Evolutionary conservation across 768 basidiomycete genomes (phyloP).

Genomic region (Russula dissimulans): DNA sequence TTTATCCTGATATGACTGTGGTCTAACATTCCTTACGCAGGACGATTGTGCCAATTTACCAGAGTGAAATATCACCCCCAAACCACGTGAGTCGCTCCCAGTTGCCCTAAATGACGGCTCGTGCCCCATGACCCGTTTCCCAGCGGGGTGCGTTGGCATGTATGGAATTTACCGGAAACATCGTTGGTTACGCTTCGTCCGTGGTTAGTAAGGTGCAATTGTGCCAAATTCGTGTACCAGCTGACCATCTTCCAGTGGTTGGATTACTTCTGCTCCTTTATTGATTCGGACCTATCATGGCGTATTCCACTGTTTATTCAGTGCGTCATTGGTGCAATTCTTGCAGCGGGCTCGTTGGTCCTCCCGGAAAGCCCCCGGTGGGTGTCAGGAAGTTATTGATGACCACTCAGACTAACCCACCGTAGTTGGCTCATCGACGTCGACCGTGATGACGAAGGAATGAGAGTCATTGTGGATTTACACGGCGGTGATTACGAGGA

Average conservation of each 20-base stretch:
- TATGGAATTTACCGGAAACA: constrained; percentile 92
- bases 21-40: constrained; percentile 30
- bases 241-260: constrained; percentile 54
- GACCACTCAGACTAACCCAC: neutral
- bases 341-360: constrained; percentile 67
- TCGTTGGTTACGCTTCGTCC: constrained; percentile 82
- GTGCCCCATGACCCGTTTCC: neutral
- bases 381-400: constrained; percentile 5
- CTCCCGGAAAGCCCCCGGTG: constrained; percentile 90
- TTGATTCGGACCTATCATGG: constrained; percentile 85
- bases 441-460: constrained; percentile 72
- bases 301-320: constrained; percentile 83
- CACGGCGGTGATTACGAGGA: constrained; percentile 74
- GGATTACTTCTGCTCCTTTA: constrained; percentile 87
- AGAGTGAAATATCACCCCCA: constrained; percentile 92
- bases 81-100: constrained; percentile 46
- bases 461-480: constrained; percentile 79
- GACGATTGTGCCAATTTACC: constrained; percentile 92
- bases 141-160: constrained; percentile 87
- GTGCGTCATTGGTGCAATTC: constrained; percentile 74
- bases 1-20: neutral
- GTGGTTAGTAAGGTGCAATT: constrained; percentile 48
- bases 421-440: constrained; percentile 83
- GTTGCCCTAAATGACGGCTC: neutral
- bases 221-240: neutral